These are phyloP conservation scores for Cinchona pubescens DNA, from an alignment of 257 asterid genomes.

Conservation along the genomic window DNA sequence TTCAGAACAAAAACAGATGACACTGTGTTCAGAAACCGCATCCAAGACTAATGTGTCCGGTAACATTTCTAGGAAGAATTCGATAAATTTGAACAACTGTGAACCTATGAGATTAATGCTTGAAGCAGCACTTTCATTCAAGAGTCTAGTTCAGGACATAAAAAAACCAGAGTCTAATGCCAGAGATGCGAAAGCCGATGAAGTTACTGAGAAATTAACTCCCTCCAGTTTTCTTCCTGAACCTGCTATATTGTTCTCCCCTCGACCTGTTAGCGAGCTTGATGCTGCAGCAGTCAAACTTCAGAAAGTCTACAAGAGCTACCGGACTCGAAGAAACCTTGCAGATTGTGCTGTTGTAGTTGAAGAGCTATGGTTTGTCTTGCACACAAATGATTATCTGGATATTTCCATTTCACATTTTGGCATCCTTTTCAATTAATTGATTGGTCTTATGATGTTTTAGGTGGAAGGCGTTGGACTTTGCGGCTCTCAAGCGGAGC, in stretches of 20 bases:
- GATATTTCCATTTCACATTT: background rate
- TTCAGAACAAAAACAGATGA: constrained; percentile 25
- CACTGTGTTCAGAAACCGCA: constrained; percentile 32
- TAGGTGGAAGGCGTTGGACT: constrained; percentile 97
- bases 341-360: constrained; percentile 98
- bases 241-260: constrained; percentile 60
- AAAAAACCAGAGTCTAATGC: constrained; percentile 25
- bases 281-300: constrained; percentile 88
- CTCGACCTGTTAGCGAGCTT: constrained; percentile 70
- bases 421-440: constrained; percentile 9
- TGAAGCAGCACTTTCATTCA: constrained; percentile 62
- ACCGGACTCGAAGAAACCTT: constrained; percentile 78
- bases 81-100: constrained; percentile 46
- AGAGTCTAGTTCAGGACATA: constrained; percentile 44
- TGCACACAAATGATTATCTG: background rate
- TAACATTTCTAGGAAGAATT: constrained; percentile 48
- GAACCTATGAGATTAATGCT: constrained; percentile 66
- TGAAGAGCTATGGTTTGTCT: constrained; percentile 88
- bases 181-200: constrained; percentile 5
- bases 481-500: constrained; percentile 74
- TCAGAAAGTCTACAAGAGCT: constrained; percentile 91
- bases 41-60: constrained; percentile 25
- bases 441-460: constrained; percentile 16
- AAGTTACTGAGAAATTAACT: background rate
- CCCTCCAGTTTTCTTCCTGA: constrained; percentile 45